Evolutionary conservation across 208 protist genomes (phyloP), one percentile per base, ranked within the genome.

Genomic region (Naegleria gruberi): DNA sequence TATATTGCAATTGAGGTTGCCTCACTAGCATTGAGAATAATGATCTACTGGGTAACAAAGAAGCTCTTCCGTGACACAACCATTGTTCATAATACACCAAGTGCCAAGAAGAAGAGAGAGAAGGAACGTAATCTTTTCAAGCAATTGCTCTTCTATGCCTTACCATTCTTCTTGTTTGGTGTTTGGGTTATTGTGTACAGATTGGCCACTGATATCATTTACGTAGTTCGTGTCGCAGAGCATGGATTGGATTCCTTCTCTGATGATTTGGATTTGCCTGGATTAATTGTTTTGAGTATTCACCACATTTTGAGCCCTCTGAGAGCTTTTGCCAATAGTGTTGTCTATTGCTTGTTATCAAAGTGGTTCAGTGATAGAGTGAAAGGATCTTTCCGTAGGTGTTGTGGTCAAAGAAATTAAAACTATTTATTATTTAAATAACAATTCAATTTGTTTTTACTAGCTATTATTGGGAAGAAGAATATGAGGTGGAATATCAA

Each of bases 301-400:
- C 74, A 82, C 40, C 40, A 42, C 34, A 82, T 82, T 19, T 82
- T 82, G 74, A 82, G 34, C 37, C 74, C 74, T 82, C 74, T 82
- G 10, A 82, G 74, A 42, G 40, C 74, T 10, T 42, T 82, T 82
- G 74, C 74, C 30, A 82, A 82, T 15, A 42, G 34, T 41, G 34
- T 82, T 82, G 74, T 82, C 10, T 82, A 82, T 41, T 34, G 74
- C 5, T 34, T 82, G 30, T 30, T 82, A 19, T 43, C 74, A 30
- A 82, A 82, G 37, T 82, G 74, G 74, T 82, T 82, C 40, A 82
- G 74, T 19, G 51, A 65, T 30, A 10, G 51, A 65, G 51, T 65
- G 51, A 65, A 65, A 65, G 51, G 51, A 23, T 65, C 51, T 23
- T 65, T 65, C 12, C 15, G 30, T 10, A 65, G 51, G 51, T 65